A percentile compares a stretch with the other conserved stretches of the same genome.
These are phyloP conservation scores for Ascocoryne sarcoides DNA, from an alignment of 2,329 filamentous ascomycete genomes.

Conservation along the genomic window DNA sequence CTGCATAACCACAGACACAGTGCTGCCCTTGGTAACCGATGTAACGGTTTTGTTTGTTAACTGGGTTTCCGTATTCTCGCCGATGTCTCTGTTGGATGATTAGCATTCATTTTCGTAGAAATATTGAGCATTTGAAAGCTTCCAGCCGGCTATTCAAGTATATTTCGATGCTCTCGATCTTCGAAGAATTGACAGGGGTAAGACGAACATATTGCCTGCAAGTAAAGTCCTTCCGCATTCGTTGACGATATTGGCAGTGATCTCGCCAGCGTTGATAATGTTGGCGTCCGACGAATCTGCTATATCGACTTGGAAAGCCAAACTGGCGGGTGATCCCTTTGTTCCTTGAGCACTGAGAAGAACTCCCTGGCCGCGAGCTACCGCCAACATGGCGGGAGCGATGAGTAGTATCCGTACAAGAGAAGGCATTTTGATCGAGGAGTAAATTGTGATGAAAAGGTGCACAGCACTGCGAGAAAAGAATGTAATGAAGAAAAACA, in stretches of 20 bases:
- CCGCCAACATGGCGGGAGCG: conserved; percentile 4
- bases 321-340: conserved; percentile 7
- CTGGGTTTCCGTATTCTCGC: conserved; percentile 45
- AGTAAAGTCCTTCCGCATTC: conserved; percentile 55
- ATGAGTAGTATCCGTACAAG: conserved; percentile 4
- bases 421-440: conserved; percentile 11
- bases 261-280: conserved; percentile 51
- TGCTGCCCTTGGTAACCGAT: conserved; percentile 37
- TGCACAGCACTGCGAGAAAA: conserved; percentile 10
- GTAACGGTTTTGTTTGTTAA: conserved; percentile 39
- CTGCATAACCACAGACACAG: conserved; percentile 43
- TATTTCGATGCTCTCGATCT: too few relatives aligned
- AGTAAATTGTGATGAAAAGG: conserved; percentile 1
- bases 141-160: too few relatives aligned
- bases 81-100: conserved; percentile 46
- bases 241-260: conserved; percentile 43
- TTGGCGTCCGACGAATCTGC: conserved; percentile 39
- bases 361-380: conserved; percentile 10
- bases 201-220: conserved; percentile 31
- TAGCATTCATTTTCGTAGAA: neutral
- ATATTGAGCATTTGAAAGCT: too few relatives aligned
- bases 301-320: conserved; percentile 5
- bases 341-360: conserved; percentile 11
- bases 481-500: conserved; percentile 2
- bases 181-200: too few relatives aligned